Percentiles rank a stretch among this genome's conserved stretches.
phyloP scores from a whole-genome alignment of 306 rosid species.

The Biancaea sappan region DNA sequence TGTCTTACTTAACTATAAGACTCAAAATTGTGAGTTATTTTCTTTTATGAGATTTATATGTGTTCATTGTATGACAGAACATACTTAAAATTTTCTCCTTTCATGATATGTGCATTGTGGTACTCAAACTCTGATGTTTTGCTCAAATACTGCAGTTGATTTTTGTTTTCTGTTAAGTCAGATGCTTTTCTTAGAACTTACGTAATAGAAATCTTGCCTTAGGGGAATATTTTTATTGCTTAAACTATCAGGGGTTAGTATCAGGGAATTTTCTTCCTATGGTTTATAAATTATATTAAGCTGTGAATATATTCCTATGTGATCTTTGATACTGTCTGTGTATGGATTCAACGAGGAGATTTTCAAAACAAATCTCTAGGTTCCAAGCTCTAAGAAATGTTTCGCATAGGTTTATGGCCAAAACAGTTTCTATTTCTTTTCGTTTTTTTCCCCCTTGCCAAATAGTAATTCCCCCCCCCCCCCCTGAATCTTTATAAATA shows the following conservation, averaged over 20 bases:
- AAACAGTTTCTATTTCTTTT: neutral
- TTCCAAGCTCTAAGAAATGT: neutral
- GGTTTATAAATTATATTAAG: conserved; percentile 6
- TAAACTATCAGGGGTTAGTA: conserved; percentile 6
- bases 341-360: conserved; percentile 18
- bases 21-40: conserved; percentile 8
- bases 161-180: conserved; percentile 11
- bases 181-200: neutral
- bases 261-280: neutral
- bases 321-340: conserved; percentile 9
- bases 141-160: conserved; percentile 12
- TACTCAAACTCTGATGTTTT: conserved; percentile 4
- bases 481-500: neutral
- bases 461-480: neutral
- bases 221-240: neutral
- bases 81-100: conserved; percentile 12
- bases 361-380: neutral
- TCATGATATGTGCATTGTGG: conserved; percentile 1
- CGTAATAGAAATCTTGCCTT: neutral
- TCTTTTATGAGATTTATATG: conserved; percentile 17
- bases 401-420: neutral
- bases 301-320: neutral
- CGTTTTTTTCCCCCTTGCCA: neutral
- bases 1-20: conserved; percentile 20
- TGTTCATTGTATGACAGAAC: conserved; percentile 23